Conservation (phyloP, 805 yeast species). For the Yarrowia sp. region DNA sequence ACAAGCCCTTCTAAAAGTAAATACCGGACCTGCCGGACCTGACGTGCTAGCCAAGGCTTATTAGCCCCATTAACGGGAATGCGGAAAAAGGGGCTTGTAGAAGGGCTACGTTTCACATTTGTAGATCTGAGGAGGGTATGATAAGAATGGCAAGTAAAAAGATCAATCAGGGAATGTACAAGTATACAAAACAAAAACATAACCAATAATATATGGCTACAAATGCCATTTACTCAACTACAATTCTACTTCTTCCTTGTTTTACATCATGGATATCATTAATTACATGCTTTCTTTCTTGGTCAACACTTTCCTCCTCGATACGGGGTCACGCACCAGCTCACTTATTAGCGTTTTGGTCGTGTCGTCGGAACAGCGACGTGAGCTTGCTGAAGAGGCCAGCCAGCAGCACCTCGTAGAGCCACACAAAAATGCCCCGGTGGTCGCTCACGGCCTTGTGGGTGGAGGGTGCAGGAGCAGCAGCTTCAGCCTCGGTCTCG, state of each 20-base stretch:
- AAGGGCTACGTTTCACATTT: too few species aligned
- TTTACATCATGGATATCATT: background rate
- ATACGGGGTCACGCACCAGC: too few species aligned
- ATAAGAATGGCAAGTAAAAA: too few species aligned
- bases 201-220: too few species aligned
- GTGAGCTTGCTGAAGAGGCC: slow-evolving; percentile 17
- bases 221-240: too few species aligned
- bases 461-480: background rate
- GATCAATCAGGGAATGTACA: too few species aligned
- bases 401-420: slow-evolving; percentile 21
- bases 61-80: background rate
- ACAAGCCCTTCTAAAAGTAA: background rate
- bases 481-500: background rate
- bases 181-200: too few species aligned
- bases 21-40: background rate
- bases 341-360: background rate
- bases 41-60: background rate
- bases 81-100: slow-evolving; percentile 6
- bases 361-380: slow-evolving; percentile 2
- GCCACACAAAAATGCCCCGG: slow-evolving; percentile 23
- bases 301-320: too few species aligned
- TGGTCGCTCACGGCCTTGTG: background rate
- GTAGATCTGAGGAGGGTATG: too few species aligned
- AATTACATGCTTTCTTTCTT: background rate
- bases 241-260: too few species aligned